These are phyloP conservation scores for Colletotrichum tropicale DNA, from an alignment of 2,329 filamentous ascomycete genomes.

Conservation along the genomic window DNA sequence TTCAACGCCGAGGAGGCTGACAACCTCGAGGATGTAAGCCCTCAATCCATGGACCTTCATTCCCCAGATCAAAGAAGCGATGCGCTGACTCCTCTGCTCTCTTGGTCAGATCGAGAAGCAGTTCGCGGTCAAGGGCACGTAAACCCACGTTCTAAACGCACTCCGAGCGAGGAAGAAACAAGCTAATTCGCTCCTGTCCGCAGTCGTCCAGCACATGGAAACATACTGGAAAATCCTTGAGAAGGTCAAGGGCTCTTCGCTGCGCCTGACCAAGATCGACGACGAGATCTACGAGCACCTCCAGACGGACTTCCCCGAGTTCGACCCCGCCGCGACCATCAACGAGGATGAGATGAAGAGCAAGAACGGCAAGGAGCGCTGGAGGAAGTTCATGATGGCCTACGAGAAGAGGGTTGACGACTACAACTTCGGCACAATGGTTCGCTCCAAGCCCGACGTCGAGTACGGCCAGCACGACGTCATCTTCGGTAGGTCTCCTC, in stretches of 20 bases:
- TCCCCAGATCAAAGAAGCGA: not conserved
- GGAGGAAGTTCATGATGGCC: slow-evolving; percentile 91
- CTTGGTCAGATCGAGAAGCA: slow-evolving; percentile 89
- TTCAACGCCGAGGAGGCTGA: slow-evolving; percentile 63
- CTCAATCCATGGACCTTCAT: not conserved
- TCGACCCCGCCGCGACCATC: slow-evolving; percentile 80
- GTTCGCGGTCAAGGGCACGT: slow-evolving; percentile 90
- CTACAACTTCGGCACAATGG: slow-evolving; percentile 96
- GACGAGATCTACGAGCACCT: slow-evolving; percentile 94
- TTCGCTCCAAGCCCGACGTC: slow-evolving; percentile 76
- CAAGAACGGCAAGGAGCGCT: slow-evolving; percentile 90
- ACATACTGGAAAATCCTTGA: slow-evolving; percentile 98
- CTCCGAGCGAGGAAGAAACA: not conserved
- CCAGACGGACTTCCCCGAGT: slow-evolving; percentile 87
- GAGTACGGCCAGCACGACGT: slow-evolving; percentile 91
- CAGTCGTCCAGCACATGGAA: slow-evolving; percentile 90
- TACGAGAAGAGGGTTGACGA: slow-evolving; percentile 97
- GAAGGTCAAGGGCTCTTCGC: slow-evolving; percentile 83
- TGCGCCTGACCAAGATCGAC: slow-evolving; percentile 92
- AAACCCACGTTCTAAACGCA: not conserved
- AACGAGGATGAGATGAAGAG: slow-evolving; percentile 98
- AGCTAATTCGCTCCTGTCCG: not conserved
- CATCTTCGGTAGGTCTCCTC: slow-evolving; percentile 76
- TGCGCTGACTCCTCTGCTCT: not conserved
- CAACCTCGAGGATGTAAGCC: slow-evolving; percentile 61